Conservation (phyloP, 23 red algal genomes). For the Gracilaria caudata region DNA sequence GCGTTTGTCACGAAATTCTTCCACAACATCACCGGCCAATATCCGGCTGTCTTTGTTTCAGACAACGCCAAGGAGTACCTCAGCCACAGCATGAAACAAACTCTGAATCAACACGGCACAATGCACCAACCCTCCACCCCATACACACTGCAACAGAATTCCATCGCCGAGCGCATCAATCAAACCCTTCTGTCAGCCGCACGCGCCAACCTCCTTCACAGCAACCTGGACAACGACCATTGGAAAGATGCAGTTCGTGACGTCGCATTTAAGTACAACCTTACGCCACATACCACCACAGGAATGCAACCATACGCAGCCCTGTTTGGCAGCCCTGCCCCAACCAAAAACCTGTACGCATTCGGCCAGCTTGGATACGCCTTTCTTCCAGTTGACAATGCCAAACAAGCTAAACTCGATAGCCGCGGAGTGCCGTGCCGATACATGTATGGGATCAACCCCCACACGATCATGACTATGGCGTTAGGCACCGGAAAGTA, state of each 20-base stretch:
- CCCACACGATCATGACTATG: neutral
- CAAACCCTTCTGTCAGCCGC: neutral
- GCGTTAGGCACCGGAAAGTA: conserved; percentile 3
- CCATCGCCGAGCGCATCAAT: conserved; percentile 4
- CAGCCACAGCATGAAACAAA: neutral
- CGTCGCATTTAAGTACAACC: conserved; percentile 39
- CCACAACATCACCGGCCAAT: neutral
- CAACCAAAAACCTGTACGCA: neutral
- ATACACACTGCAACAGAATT: neutral
- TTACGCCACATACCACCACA: conserved; percentile 1
- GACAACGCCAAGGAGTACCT: conserved; percentile 34
- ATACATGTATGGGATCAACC: conserved; percentile 27
- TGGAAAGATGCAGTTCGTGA: neutral
- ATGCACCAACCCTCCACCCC: neutral
- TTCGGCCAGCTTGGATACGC: neutral
- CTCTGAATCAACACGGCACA: neutral
- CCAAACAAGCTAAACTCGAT: conserved; percentile 8
- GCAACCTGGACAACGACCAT: neutral
- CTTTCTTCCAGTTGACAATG: neutral
- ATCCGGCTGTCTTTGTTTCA: neutral
- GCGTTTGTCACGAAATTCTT: neutral
- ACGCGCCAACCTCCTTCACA: conserved; percentile 10
- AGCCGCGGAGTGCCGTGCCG: neutral
- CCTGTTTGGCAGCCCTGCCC: too few species aligned
- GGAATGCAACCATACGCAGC: too few species aligned